Evolutionary conservation across 768 basidiomycete species (phyloP).

Genomic region (Mycena polygramma): DNA sequence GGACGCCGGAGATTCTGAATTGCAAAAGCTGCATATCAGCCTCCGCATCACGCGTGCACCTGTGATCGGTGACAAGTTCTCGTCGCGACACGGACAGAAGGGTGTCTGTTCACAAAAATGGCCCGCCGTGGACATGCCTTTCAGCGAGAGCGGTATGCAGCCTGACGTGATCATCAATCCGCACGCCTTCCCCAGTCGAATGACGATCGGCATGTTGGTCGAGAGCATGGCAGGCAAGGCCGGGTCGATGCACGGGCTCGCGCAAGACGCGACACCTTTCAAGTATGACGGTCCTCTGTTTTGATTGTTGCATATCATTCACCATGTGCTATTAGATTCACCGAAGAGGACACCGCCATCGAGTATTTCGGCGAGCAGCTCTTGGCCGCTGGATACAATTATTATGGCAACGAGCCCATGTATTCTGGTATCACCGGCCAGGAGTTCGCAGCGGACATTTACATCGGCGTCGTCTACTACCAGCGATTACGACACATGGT

Average conservation of each 20-base stretch:
- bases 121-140: conserved; percentile 98
- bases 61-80: conserved; percentile 99
- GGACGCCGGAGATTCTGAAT: conserved; percentile 88
- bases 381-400: conserved; percentile 94
- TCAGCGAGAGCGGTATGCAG: conserved; percentile 98
- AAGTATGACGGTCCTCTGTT: conserved; percentile 67
- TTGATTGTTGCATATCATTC: conserved; percentile 27
- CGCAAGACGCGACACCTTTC: conserved; percentile 99
- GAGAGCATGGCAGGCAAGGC: conserved; percentile 99
- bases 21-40: conserved; percentile 94
- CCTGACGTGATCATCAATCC: conserved; percentile 99
- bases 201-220: conserved; percentile 99
- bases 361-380: conserved; percentile 98
- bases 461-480: conserved; percentile 98
- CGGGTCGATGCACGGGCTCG: conserved; percentile 97
- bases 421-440: conserved; percentile 99
- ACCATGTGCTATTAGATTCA: conserved; percentile 69
- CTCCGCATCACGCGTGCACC: conserved; percentile 94
- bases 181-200: conserved; percentile 98
- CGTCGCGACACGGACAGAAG: conserved; percentile 98
- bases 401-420: conserved; percentile 99
- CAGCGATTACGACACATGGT: conserved; percentile 99
- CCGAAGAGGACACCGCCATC: conserved; percentile 96
- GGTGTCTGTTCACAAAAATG: conserved; percentile 99
- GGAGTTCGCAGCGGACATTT: conserved; percentile 99